Evolutionary conservation across 257 asterid species (phyloP).

Genomic region (Anisodus tanguticus): DNA sequence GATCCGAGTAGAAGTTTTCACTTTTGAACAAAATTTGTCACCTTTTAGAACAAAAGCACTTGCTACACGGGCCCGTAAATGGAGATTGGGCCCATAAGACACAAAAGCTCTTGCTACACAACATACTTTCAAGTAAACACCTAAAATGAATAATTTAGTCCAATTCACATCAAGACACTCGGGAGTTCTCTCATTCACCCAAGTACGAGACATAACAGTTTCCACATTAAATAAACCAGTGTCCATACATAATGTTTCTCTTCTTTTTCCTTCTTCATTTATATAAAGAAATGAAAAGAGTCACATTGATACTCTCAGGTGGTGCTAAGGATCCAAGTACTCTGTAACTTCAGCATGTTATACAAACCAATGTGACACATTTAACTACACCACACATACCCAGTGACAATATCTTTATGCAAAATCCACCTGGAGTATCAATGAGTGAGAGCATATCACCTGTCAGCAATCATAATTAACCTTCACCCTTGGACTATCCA

Average conservation of each 20-base stretch:
- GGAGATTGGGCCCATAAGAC: too few relatives aligned
- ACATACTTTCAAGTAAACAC: background rate
- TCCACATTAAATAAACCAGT: too few relatives aligned
- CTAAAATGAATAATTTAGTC: too few relatives aligned
- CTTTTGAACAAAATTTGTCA: background rate
- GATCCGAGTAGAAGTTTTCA: background rate
- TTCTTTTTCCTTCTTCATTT: too few relatives aligned
- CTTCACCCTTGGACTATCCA: background rate
- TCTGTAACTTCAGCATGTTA: background rate
- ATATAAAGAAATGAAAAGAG: background rate
- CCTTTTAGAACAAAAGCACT: background rate
- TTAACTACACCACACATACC: background rate
- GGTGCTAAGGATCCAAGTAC: background rate
- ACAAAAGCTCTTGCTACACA: background rate
- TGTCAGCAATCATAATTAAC: background rate
- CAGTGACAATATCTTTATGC: background rate
- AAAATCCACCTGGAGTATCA: background rate
- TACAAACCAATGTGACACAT: background rate
- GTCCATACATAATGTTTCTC: too few relatives aligned
- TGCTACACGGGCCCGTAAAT: background rate
- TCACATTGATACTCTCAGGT: background rate
- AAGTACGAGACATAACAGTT: too few relatives aligned
- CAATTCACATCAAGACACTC: too few relatives aligned
- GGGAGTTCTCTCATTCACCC: too few relatives aligned
- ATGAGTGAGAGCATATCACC: background rate